phyloP scores from a whole-genome alignment of 2,329 filamentous ascomycete species.

The Hypoxylon sp. region DNA sequence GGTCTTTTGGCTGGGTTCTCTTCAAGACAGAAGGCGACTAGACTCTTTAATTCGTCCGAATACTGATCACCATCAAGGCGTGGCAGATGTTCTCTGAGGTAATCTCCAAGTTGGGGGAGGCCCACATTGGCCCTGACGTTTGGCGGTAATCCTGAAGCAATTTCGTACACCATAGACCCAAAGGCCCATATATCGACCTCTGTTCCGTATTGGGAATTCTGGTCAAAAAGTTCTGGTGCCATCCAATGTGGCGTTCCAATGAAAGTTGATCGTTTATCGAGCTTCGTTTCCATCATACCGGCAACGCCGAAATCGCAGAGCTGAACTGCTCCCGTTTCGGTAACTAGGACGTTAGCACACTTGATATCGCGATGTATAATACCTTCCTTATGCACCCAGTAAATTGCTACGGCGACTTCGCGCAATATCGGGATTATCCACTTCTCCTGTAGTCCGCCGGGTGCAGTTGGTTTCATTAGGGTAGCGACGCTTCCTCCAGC shows the following conservation, averaged over 20 bases:
- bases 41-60: constrained; percentile 74
- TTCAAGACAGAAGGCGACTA: constrained; percentile 80
- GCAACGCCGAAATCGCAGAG: constrained; percentile 89
- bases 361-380: constrained; percentile 81
- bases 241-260: constrained; percentile 90
- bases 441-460: constrained; percentile 75
- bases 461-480: constrained; percentile 75
- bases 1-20: constrained; percentile 77
- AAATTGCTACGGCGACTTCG: constrained; percentile 74
- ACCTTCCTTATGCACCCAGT: constrained; percentile 75
- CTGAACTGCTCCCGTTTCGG: constrained; percentile 81
- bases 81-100: constrained; percentile 72
- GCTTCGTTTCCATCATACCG: constrained; percentile 79
- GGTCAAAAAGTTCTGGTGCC: constrained; percentile 81
- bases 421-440: constrained; percentile 76
- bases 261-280: constrained; percentile 82
- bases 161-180: constrained; percentile 83
- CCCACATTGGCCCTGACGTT: constrained; percentile 70
- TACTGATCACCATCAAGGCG: constrained; percentile 78
- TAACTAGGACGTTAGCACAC: constrained; percentile 83
- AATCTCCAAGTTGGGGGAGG: constrained; percentile 65
- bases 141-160: constrained; percentile 81
- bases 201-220: constrained; percentile 73
- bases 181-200: constrained; percentile 89
- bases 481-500: constrained; percentile 85